Conservation (phyloP, 1,284 basidiomycete species). For the Golubevia pallescens region DNA sequence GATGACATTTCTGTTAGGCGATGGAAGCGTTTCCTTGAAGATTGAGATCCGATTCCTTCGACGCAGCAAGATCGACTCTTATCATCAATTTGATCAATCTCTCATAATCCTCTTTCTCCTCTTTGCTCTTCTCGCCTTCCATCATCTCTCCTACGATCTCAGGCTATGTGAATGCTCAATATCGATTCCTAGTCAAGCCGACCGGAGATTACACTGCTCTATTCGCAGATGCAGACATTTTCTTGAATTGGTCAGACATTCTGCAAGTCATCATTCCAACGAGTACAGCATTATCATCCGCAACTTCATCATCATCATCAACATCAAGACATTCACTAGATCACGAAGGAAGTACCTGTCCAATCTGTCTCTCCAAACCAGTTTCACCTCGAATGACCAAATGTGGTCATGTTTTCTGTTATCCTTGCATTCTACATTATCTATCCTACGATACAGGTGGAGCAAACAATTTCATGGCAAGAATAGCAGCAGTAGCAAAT, state of each 20-base stretch:
- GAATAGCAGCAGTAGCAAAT: neutral
- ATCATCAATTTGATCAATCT: too few species aligned
- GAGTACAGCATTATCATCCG: constrained; percentile 32
- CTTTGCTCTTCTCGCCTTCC: neutral
- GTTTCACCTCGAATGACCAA: constrained; percentile 94
- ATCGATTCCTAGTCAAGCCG: constrained; percentile 60
- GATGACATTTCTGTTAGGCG: neutral
- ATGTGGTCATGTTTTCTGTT: constrained; percentile 82
- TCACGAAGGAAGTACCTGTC: constrained; percentile 70
- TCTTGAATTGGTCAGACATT: constrained; percentile 73
- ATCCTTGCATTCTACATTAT: constrained; percentile 60
- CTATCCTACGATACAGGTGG: constrained; percentile 21
- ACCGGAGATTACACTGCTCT: constrained; percentile 57
- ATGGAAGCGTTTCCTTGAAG: too few species aligned
- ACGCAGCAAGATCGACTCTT: too few species aligned
- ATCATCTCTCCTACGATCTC: neutral
- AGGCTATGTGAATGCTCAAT: constrained; percentile 60
- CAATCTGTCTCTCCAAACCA: constrained; percentile 91
- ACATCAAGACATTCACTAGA: neutral
- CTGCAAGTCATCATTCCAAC: constrained; percentile 75
- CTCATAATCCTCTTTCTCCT: neutral
- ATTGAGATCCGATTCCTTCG: too few species aligned
- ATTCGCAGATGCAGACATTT: constrained; percentile 56
- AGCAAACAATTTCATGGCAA: neutral
- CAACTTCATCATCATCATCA: constrained; percentile 8